Conservation (phyloP, 2,329 filamentous ascomycete genomes). For the Sphaceloma murrayae region DNA sequence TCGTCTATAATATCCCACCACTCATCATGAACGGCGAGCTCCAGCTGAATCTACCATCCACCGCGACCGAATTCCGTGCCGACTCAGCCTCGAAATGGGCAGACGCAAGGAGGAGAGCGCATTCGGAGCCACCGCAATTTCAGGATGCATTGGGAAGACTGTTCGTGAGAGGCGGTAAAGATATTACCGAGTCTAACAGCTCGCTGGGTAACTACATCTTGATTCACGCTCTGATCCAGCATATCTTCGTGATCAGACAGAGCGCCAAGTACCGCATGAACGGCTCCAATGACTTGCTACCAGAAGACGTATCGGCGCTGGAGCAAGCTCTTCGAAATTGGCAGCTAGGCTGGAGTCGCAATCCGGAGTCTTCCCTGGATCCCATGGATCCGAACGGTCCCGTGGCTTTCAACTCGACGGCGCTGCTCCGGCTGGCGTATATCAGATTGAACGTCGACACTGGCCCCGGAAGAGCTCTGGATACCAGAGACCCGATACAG, state of each 20-base stretch:
- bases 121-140: constrained; percentile 24
- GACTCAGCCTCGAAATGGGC: constrained; percentile 43
- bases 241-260: constrained; percentile 60
- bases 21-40: constrained; percentile 32
- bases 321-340: constrained; percentile 32
- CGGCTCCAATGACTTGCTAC: constrained; percentile 26
- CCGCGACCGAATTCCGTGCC: constrained; percentile 47
- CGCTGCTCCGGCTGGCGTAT: constrained; percentile 39
- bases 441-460: constrained; percentile 39
- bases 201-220: constrained; percentile 56
- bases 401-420: constrained; percentile 37
- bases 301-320: constrained; percentile 34
- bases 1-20: constrained; percentile 53
- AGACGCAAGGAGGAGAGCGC: constrained; percentile 24
- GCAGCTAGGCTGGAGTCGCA: constrained; percentile 30
- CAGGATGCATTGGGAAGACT: constrained; percentile 29
- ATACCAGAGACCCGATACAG: constrained; percentile 35
- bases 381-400: constrained; percentile 31
- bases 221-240: constrained; percentile 62
- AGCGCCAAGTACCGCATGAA: constrained; percentile 29
- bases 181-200: constrained; percentile 28
- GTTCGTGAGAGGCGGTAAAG: constrained; percentile 27
- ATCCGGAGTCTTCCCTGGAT: constrained; percentile 30
- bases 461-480: constrained; percentile 36
- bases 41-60: constrained; percentile 38